phyloP scores from a whole-genome alignment of 345 rosid species.

The Eucalyptus curtisii region DNA sequence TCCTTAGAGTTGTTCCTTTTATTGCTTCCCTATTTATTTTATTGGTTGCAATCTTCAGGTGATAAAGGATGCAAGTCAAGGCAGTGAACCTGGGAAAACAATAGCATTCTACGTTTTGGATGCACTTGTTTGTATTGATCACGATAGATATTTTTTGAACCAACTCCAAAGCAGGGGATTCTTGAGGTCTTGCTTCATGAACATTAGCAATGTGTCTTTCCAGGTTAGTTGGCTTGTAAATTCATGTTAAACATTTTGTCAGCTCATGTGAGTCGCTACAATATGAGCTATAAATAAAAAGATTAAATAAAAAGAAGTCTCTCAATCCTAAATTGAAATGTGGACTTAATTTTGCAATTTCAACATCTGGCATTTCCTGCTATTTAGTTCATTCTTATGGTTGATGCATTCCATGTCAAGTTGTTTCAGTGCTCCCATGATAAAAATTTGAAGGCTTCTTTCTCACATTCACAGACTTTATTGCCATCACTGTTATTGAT shows the following conservation, averaged over 20 bases:
- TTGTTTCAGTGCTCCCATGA: background rate
- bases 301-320: background rate
- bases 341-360: background rate
- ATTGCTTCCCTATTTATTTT: background rate
- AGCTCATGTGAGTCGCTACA: background rate
- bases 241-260: background rate
- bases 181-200: conserved; percentile 58
- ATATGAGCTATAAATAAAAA: background rate
- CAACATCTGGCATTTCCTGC: background rate
- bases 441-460: background rate
- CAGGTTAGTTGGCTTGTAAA: conserved; percentile 34
- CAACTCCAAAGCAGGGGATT: conserved; percentile 97
- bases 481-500: background rate
- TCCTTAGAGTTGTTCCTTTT: background rate
- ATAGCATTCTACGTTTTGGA: conserved; percentile 83
- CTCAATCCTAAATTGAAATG: background rate
- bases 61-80: conserved; percentile 77
- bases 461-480: background rate
- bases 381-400: background rate
- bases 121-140: conserved; percentile 73
- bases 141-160: conserved; percentile 72
- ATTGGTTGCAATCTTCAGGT: conserved; percentile 22
- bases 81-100: conserved; percentile 90
- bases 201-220: conserved; percentile 52
- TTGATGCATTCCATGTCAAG: background rate